Evolutionary conservation across 306 rosid species (phyloP), one percentile per base, ranked within the genome.

Genomic region (Vigna mungo): DNA sequence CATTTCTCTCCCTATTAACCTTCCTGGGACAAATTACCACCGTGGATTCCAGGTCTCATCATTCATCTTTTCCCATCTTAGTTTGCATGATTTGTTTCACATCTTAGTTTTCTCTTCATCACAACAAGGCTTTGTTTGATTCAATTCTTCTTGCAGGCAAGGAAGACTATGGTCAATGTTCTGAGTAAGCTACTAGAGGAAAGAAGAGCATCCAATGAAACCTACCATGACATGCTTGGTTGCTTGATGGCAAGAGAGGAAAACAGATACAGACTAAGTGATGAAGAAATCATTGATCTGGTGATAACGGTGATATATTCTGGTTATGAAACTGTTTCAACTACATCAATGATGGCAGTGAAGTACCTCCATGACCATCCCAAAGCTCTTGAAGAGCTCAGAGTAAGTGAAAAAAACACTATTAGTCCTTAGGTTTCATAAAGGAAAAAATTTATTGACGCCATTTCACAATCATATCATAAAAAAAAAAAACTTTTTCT

Each of bases 341-440:
- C 99, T 0, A 96, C 99, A 15, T 87, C 99, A n/a, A 96, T 96
- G 99, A 96, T 96, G 99, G 97, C 97, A 23, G 89, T 96, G 17
- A 96, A 96, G 80, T 92, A 87, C 65, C 96, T 96, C 71, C 98
- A 89, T 78, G 99, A 96, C 78, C 94, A 92, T 74, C 98, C 98
- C 39, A 74, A 82, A 80, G 99, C 68, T 76, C 98, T 96, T 69
- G 86, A 92, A 74, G 90, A 96, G 70, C 90, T 96, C 1, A 92
- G 99, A 85, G 99, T 96, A 63, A 85, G 97, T 89, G 23, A 1
- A 72, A 1, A 71, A 73, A 68, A 65, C 16, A 25, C 23, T 13
- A 12, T 27, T 61, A 47, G 36, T 54, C 32, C 15, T 48, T 17
- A 16, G 9, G 44, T 16, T 32, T 32, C 21, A 61, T 34, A 16